These are phyloP conservation scores for Podospora comata DNA, from an alignment of 495 filamentous ascomycete species.

Conservation along the genomic window DNA sequence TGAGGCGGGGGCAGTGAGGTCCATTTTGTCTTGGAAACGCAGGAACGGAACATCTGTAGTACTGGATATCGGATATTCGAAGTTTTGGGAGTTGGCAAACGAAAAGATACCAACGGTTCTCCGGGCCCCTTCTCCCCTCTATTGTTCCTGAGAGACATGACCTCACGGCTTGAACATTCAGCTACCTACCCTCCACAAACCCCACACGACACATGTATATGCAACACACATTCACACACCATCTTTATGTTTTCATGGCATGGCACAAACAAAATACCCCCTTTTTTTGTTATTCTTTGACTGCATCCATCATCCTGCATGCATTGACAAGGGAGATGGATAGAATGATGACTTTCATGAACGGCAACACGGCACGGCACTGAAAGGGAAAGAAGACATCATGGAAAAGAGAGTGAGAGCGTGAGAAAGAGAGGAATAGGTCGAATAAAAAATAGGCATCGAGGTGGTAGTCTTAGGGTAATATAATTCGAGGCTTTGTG, in stretches of 20 bases:
- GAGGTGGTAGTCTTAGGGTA: neutral
- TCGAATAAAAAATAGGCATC: neutral
- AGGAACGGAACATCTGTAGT: neutral
- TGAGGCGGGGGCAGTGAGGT: slow-evolving; percentile 13
- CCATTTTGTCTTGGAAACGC: neutral
- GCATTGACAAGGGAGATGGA: neutral
- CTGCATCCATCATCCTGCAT: neutral
- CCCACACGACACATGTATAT: neutral
- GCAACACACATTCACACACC: neutral
- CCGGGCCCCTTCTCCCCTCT: too few relatives aligned
- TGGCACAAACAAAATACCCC: neutral
- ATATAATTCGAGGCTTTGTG: neutral
- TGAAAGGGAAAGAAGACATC: neutral
- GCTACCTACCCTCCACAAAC: neutral
- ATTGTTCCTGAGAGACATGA: too few relatives aligned
- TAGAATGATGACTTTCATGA: neutral
- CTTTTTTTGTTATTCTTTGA: neutral
- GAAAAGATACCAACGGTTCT: neutral
- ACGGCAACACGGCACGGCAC: neutral
- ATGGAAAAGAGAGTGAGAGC: neutral
- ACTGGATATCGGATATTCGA: neutral
- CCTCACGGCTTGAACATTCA: too few relatives aligned
- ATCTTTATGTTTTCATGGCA: neutral
- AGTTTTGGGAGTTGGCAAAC: neutral
- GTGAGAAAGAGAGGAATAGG: too few relatives aligned